Evolutionary conservation across 1,284 basidiomycete species (phyloP), one percentile per base, ranked within the genome.

Genomic region (Trametes polyzona): DNA sequence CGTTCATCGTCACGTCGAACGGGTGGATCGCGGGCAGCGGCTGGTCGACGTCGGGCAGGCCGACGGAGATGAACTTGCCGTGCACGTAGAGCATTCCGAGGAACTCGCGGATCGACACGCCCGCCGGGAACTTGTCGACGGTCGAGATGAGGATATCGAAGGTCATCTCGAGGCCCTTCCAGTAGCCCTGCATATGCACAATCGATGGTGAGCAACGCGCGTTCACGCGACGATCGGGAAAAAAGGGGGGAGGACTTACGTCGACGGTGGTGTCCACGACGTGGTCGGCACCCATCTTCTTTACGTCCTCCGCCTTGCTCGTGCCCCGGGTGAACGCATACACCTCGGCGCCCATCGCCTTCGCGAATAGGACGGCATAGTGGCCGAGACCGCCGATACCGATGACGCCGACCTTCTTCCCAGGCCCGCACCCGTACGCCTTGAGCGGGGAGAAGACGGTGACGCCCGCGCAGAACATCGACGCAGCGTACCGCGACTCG

Each of bases 401-500:
- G 63, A 87, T 75, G 46, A 91, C 75, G 39, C 84, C 88, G 59
- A 90, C 85, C 62, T 82, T 83, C 76, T 83, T 86, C 23, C 86
- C 87, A 3, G 83, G 79, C 0, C 84, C 86, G 53, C 78, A 77
- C 35, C 83, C 82, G 71, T 87, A 82, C 47, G 83, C 76, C 51
- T 82, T 77, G 9, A 91, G 74, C 3, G 88, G 87, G 1, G 84
- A 86, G 75, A 77, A 89, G 37, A 85, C 80, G 11, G 88, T 90
- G 29, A 90, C 71, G 50, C 88, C 88, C 3, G 78, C 87, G 67
- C 88, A 90, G 19, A 86, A 69, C 80, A 83, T 81, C 10, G 80
- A 76, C 1, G 74, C 74, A 12, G 74, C 85, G 58, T 83, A 71
- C 52, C 81, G 80, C 5, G 81, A 78, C 42, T 78, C 71, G 47